Evolutionary conservation across 805 yeast genomes (phyloP).

Genomic region (Pichia nakasei): DNA sequence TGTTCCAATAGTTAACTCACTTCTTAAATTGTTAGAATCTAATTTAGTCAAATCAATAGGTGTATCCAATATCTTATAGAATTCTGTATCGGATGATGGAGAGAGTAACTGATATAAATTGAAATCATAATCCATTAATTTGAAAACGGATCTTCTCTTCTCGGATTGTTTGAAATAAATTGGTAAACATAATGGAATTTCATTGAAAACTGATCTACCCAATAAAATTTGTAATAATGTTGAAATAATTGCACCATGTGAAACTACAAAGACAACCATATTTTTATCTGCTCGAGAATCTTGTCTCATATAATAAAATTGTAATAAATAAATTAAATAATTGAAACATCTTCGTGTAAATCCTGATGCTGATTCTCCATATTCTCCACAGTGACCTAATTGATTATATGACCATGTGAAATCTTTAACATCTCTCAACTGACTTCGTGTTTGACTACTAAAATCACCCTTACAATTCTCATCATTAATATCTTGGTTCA

Average conservation of each 20-base stretch:
- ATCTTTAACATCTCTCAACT: conserved; percentile 18
- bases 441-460: conserved; percentile 12
- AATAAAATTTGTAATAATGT: conserved; percentile 30
- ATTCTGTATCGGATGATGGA: conserved; percentile 18
- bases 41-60: conserved; percentile 22
- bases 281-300: conserved; percentile 22
- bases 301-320: conserved; percentile 22
- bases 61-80: conserved; percentile 17
- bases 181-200: conserved; percentile 32
- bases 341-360: conserved; percentile 29
- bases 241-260: conserved; percentile 38
- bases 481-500: conserved; percentile 16
- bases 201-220: conserved; percentile 31
- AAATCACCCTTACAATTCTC: conserved; percentile 13
- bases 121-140: conserved; percentile 27
- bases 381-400: conserved; percentile 36
- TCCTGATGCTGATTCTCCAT: conserved; percentile 31
- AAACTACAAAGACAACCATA: conserved; percentile 27
- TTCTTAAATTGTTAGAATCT: conserved; percentile 19
- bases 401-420: conserved; percentile 27
- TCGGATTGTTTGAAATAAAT: conserved; percentile 25
- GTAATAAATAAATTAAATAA: conserved; percentile 28
- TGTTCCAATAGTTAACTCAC: conserved; percentile 20
- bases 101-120: conserved; percentile 22
- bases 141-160: conserved; percentile 18